Evolutionary conservation across 345 rosid species (phyloP).

Genomic region (Brassica juncea): DNA sequence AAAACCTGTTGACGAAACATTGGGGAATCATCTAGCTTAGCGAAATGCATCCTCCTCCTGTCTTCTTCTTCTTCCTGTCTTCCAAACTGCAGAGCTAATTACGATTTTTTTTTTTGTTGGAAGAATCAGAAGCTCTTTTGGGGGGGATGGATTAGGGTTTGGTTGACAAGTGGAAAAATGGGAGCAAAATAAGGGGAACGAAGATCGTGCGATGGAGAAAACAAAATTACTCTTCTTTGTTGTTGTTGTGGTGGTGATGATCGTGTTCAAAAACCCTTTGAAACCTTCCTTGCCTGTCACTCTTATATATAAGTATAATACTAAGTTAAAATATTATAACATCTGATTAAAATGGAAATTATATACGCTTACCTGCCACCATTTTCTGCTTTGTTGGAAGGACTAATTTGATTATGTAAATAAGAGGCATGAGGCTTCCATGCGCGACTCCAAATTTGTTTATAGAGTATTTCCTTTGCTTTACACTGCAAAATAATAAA

Average conservation of each 20-base stretch:
- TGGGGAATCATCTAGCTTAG: constrained; percentile 84
- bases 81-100: neutral
- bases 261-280: constrained; percentile 40
- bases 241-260: neutral
- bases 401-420: neutral
- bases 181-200: constrained; percentile 27
- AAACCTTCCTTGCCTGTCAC: constrained; percentile 59
- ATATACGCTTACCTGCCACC: neutral
- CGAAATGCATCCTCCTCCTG: constrained; percentile 52
- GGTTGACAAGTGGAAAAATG: constrained; percentile 33
- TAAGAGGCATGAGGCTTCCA: neutral
- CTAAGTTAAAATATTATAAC: neutral
- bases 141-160: constrained; percentile 27
- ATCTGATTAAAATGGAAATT: no score
- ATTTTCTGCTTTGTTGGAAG: neutral
- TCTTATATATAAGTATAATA: neutral
- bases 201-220: constrained; percentile 38
- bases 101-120: neutral
- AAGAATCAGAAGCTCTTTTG: constrained; percentile 1
- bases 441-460: constrained; percentile 10
- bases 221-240: neutral
- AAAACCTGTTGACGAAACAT: constrained; percentile 85
- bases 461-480: neutral
- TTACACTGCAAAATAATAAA: neutral
- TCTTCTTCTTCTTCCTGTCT: neutral